Evolutionary conservation across 1,284 basidiomycete genomes (phyloP), one percentile per base, ranked within the genome.

Genomic region (Polyporus tsugae): DNA sequence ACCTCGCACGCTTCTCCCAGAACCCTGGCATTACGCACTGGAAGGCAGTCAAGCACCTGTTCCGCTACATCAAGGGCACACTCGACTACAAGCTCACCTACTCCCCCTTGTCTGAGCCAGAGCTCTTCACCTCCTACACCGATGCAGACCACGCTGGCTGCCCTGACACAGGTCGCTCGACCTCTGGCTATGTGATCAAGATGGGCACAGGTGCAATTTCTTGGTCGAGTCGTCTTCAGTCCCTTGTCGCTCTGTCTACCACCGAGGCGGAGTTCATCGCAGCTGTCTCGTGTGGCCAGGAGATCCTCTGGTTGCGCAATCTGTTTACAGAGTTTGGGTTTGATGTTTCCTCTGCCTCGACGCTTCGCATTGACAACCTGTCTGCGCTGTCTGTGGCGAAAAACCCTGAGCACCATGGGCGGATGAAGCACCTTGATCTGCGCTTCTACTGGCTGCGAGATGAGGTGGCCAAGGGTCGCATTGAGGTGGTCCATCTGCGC

Each of bases 11-110:
- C 6, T 72, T 63, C 41, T 61, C 41, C 0, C n/a, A 61, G 36
- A 66, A 71, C 55, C 69, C 77, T 0, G 64, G 64, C 17, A n/a
- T 38, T 17, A 13, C 36, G 15, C 76, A 78, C 66, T 75, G 72
- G 70, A 59, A 68, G 6, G 73, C 73, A 29, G 67, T 72, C 42
- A 63, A 72, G 33, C 73, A 67, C 39, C 36, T 74, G 59, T 49
- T 75, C n/a, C 67, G 69, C 6, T 79, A 77, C 71, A 53, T 77
- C 62, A 71, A 72, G 46, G 73, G 70, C 36, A 65, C 57, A 55
- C 33, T 52, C 11, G 57, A 65, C 52, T 55, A 55, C 44, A 46
- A 46, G 44, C 44, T 46, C 44, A 46, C 44, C 44, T 46, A 52
- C n/a, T 38, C 64, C 41, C 46, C 53, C 17, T 60, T 33, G 29